Evolutionary conservation across 1,139 yeast species (phyloP), one percentile per base, ranked within the genome.

Genomic region (Torulaspora globosa): DNA sequence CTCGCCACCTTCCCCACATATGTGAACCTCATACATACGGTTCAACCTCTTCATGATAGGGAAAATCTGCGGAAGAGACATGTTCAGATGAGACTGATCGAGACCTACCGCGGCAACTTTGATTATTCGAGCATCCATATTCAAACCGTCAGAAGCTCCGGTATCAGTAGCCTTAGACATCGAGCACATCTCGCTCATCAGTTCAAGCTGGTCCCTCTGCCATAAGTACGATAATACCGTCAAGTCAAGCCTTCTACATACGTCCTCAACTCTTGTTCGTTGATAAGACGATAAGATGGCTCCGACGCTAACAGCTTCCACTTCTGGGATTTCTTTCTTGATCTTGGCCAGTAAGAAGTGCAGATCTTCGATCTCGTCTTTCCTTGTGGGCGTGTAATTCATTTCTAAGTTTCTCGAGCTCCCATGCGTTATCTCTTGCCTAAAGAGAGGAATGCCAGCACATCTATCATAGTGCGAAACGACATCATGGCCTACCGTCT

Each of bases 1-100:
- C 65, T 92, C 98, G 1, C 98, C 98, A 16, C 98, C 98, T 70
- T 92, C 98, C 7, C 98, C 98, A 70, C 98, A 92, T 0, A 92
- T 80, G 64, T 92, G 97, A 8, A 90, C 86, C 1, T 90, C 95
- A 64, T 79, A 90, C 67, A 70, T 68, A 9, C 64, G 55, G 59
- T 90, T 84, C 54, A 90, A 70, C 33, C 71, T 71, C 9, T 75
- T 58, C 60, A 92, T 66, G 1, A 71, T 74, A 0, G 88, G 84
- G 46, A 77, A 76, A 55, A 84, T 70, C 53, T 85, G 76, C 2
- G 72, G 75, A 36, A 92, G 70, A 3, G 82, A 70, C 61, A 77
- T 75, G 1, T 94, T 95, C 50, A 92, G 70, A 66, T 89, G 88
- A 1, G 61, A 62, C 9, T 75, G 71, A 44, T 75, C 72, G 44